Evolutionary conservation across 306 rosid genomes (phyloP), one percentile per base, ranked within the genome.

Genomic region (Prunus davidiana): DNA sequence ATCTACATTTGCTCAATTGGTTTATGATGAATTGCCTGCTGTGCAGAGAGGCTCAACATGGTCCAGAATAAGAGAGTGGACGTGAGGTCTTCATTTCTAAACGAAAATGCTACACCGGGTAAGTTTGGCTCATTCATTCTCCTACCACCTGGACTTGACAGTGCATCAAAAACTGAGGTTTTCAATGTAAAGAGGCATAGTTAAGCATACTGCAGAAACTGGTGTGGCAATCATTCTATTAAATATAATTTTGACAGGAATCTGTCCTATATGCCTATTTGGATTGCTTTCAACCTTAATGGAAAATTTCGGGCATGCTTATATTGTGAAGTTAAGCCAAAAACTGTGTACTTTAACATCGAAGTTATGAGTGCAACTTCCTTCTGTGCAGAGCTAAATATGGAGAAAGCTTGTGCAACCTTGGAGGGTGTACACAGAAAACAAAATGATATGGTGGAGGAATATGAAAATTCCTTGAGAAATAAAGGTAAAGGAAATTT

Each of bases 161-260:
- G 67, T 41, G 76, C 76, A 24, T 74, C 80, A 82, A 87, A 74
- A 84, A 75, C 18, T 64, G 86, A 75, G 89, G 96, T 89, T 49
- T 75, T 88, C 69, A 41, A 76, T 34, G 58, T 56, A 51, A 34
- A 64, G 67, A 70, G 61, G 50, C 22, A 10, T 12, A 34, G 52
- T 13, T 55, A 34, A 24, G 10, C 2, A 32, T 0, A 34, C 19
- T 32, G 22, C 75, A 54, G 45, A 12, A 28, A 51, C 38, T 2
- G 11, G 13, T 41, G 61, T 69, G 60, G 22, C 10, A 2, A 43
- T 20, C 32, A 67, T n/a, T 54, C 3, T 22, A 30, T 47, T 47
- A 13, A 10, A 47, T 11, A 3, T 47, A 38, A 38, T 1, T 38
- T 38, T 38, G 43, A 38, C 43, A 1, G 43, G 43, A 38, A 1